A percentile compares a stretch with the other conserved stretches of the same genome.
phyloP scores from a whole-genome alignment of 257 asterid species.

The Mitragyna speciosa region DNA sequence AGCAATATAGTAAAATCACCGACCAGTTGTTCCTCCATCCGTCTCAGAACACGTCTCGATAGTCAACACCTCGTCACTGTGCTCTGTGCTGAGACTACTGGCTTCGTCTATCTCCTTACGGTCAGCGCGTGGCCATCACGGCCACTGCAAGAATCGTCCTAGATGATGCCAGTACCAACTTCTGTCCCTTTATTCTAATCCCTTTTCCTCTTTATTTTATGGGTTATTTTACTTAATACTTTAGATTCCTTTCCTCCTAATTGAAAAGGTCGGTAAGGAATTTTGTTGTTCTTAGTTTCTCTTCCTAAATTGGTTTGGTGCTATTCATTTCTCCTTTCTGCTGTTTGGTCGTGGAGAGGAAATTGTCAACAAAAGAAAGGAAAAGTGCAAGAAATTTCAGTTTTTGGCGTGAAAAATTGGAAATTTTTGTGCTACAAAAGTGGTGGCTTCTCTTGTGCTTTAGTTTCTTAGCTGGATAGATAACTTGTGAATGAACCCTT shows the following conservation, averaged over 20 bases:
- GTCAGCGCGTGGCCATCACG: constrained; percentile 8
- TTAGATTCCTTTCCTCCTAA: not conserved
- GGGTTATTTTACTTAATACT: not conserved
- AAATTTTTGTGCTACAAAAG: not conserved
- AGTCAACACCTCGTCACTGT: constrained; percentile 17
- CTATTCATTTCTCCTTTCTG: not conserved
- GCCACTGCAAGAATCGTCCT: constrained; percentile 15
- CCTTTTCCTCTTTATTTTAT: not conserved
- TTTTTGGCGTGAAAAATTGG: not conserved
- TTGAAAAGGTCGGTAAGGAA: not conserved
- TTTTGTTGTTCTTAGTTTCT: not conserved
- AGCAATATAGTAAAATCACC: not conserved
- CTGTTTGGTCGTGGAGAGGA: constrained; percentile 11
- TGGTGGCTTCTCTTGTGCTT: not conserved
- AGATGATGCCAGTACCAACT: not conserved
- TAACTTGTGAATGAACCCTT: not conserved
- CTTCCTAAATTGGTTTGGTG: no score
- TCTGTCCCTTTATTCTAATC: not conserved
- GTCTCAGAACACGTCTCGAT: not conserved
- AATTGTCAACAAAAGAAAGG: constrained; percentile 1
- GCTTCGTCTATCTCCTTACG: not conserved
- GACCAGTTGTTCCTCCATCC: not conserved
- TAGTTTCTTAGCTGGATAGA: not conserved
- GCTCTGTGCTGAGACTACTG: not conserved
- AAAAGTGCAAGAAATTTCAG: not conserved